Percentiles rank a stretch among this genome's conserved stretches.
These are phyloP conservation scores for Effrenium voratum DNA, from an alignment of 73 alveolate species.

Conservation along the genomic window DNA sequence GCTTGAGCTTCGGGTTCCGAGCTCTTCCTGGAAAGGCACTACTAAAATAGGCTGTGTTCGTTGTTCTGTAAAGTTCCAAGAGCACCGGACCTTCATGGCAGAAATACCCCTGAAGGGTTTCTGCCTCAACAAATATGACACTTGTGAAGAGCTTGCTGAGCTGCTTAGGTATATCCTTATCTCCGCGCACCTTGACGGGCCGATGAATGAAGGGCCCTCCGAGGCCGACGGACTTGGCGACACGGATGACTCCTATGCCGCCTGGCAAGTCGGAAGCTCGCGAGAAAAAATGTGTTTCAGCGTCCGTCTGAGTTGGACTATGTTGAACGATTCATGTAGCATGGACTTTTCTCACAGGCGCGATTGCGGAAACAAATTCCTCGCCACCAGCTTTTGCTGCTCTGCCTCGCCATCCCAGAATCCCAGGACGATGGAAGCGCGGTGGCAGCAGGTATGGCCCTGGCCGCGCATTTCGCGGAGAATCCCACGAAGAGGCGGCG, in stretches of 20 bases:
- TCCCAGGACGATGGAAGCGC: not conserved
- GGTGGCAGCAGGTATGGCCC: not conserved
- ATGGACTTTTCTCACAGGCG: too few species aligned
- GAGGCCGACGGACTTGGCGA: not conserved
- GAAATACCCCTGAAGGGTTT: not conserved
- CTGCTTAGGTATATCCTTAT: too few species aligned
- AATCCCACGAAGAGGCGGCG: not conserved
- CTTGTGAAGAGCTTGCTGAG: not conserved
- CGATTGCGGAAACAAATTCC: too few species aligned
- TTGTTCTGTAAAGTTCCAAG: not conserved
- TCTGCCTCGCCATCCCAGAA: too few species aligned
- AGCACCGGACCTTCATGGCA: not conserved
- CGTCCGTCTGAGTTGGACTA: too few species aligned
- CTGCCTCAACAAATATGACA: not conserved
- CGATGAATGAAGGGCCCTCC: not conserved
- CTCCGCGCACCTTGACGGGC: not conserved
- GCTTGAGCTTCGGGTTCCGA: not conserved
- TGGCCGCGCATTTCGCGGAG: not conserved
- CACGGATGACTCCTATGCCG: not conserved
- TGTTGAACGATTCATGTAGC: too few species aligned
- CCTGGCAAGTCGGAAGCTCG: too few species aligned
- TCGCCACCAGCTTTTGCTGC: too few species aligned
- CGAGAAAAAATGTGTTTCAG: too few species aligned
- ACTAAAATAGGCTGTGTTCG: not conserved
- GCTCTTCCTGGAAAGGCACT: not conserved